Base-by-base conservation (phyloP, 2,329 filamentous ascomycete species). In the Claviceps africana region DNA sequence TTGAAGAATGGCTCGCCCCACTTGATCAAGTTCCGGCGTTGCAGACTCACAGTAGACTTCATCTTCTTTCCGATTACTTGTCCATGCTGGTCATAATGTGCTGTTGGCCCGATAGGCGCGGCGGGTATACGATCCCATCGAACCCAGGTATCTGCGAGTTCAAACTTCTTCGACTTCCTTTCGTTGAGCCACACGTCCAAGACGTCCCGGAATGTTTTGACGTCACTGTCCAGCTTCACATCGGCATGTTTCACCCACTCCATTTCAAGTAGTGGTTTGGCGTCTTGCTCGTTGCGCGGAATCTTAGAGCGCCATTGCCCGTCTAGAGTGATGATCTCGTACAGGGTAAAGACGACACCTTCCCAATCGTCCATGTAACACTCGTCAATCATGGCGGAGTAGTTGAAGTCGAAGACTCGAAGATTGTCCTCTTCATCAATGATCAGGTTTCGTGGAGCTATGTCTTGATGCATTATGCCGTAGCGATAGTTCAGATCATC, bases 401-500 rank as follows among this genome's bases (percentile, higher is more conserved):
- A 59, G 55, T 65, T 62, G 50, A 70, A 69, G 58, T 70, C 67
- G 45, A 70, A 67, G 2, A 71, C 44, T 51, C 64, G 51, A n/a
- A 71, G 51, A 6, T 55, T 54, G 44, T 70, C 60, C n/a, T 64
- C 66, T 13, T 53, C 47, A 51, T 71, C 58, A 46, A 72, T 53
- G 0, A 71, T 47, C 3, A 71, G 59, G 51, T 72, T 72, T 22
- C 65, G 61, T 4, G 65, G 53, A 2, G 63, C 61, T 48, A 72
- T 60, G 51, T 70, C 69, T 53, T 69, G 63, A 56, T 72, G 69
- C 42, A 60, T 56, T 39, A 72, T 62, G 30, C 69, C 67, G 37
- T 64, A 55, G 37, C 60, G 51, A 11, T 70, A 56, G 50, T 72
- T 71, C 28, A 72, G 57, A 37, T 64, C 60, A 52, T 72, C 68